A percentile compares a stretch with the other conserved stretches of the same genome.
phyloP scores from a whole-genome alignment of 331 rosid genomes.

The Phaseolus coccineus region DNA sequence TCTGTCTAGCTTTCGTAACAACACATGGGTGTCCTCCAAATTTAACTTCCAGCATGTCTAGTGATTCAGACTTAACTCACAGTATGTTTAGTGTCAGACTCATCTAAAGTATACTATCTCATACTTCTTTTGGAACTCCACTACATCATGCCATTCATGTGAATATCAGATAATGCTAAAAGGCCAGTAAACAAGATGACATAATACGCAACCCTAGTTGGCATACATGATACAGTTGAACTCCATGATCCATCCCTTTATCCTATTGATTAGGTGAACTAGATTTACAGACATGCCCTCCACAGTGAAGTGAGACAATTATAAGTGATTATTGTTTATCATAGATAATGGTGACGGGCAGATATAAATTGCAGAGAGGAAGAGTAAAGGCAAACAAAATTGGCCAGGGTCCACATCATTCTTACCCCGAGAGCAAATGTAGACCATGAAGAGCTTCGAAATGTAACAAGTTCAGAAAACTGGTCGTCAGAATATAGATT shows the following conservation, averaged over 20 bases:
- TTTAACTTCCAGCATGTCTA: conserved; percentile 15
- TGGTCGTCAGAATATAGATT: conserved; percentile 73
- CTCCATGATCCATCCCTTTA: conserved; percentile 10
- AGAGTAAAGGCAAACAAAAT: conserved; percentile 36
- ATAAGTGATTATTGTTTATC: conserved; percentile 29
- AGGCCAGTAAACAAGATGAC: neutral
- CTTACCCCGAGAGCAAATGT: conserved; percentile 86
- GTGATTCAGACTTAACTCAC: neutral
- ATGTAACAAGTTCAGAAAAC: conserved; percentile 53
- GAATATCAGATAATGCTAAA: neutral
- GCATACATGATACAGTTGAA: neutral
- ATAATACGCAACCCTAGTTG: conserved; percentile 2
- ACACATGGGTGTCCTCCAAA: conserved; percentile 5
- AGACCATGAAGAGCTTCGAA: conserved; percentile 66
- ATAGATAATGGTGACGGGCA: conserved; percentile 14
- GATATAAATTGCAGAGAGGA: conserved; percentile 25
- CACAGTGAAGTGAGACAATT: neutral
- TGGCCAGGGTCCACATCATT: conserved; percentile 9
- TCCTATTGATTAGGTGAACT: conserved; percentile 14
- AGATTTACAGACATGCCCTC: conserved; percentile 6
- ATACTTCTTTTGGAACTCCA: neutral
- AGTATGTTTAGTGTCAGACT: neutral
- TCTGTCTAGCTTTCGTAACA: neutral
- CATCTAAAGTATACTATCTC: conserved; percentile 6
- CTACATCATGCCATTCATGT: neutral